Evolutionary conservation across 305 asterid genomes (phyloP).

Genomic region (Solanum hybrid): DNA sequence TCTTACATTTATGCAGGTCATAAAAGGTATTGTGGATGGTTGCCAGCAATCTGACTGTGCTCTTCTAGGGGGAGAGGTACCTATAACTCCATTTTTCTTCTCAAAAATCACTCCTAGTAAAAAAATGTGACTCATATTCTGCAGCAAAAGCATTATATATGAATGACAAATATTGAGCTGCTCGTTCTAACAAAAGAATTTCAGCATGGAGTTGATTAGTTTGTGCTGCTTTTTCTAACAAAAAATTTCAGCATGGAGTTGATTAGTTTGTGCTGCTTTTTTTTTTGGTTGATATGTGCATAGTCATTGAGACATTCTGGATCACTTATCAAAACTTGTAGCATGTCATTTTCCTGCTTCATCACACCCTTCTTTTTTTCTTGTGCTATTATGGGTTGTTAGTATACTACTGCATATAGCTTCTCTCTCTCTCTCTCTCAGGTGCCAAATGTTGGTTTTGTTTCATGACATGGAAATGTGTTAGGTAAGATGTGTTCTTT

Average conservation of each 20-base stretch:
- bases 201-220: background rate
- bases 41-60: constrained; percentile 80
- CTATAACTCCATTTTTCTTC: background rate
- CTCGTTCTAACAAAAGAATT: background rate
- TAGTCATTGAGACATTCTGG: background rate
- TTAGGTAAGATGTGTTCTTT: background rate
- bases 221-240: background rate
- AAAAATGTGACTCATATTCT: background rate
- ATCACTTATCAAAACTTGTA: background rate
- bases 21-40: constrained; percentile 85
- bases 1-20: constrained; percentile 49
- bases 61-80: constrained; percentile 95
- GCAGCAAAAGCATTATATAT: background rate
- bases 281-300: background rate
- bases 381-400: background rate
- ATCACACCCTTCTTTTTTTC: background rate
- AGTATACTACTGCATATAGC: background rate
- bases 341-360: background rate
- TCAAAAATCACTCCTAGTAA: background rate
- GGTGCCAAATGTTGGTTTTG: background rate
- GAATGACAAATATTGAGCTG: background rate
- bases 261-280: background rate
- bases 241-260: background rate
- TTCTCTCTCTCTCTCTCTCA: background rate
- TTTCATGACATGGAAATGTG: background rate